A percentile compares a stretch with the other conserved stretches of the same genome.
phyloP scores from a whole-genome alignment of 495 filamentous ascomycete species.

The Penicillium crystallinum region DNA sequence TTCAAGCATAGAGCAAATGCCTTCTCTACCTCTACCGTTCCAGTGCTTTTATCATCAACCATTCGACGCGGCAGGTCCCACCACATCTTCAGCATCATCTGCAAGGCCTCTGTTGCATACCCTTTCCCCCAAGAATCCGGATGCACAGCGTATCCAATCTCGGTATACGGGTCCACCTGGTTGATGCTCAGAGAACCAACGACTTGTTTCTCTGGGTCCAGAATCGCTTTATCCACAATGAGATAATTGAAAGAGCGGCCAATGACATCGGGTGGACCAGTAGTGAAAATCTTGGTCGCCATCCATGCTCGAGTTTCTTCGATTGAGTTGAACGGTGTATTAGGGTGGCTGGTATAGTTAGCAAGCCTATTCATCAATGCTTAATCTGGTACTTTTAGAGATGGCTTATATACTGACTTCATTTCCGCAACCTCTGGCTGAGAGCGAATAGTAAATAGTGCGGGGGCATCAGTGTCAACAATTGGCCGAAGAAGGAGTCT shows the following conservation, averaged over 20 bases:
- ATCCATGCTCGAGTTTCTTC: conserved; percentile 20
- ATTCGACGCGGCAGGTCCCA: conserved; percentile 14
- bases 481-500: conserved; percentile 19
- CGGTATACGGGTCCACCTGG: conserved; percentile 15
- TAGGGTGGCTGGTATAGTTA: conserved; percentile 13
- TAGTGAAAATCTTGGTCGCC: conserved; percentile 12
- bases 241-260: conserved; percentile 19
- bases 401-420: conserved; percentile 10
- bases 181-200: conserved; percentile 24
- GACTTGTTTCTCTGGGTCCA: conserved; percentile 8
- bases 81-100: conserved; percentile 20
- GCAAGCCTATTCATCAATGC: not conserved
- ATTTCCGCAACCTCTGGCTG: conserved; percentile 17
- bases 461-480: conserved; percentile 8
- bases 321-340: conserved; percentile 17
- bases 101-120: conserved; percentile 29
- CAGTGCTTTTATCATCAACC: not conserved
- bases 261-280: conserved; percentile 13
- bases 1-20: conserved; percentile 22
- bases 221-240: conserved; percentile 19
- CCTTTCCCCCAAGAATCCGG: conserved; percentile 31
- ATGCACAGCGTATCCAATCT: conserved; percentile 30
- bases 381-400: not conserved
- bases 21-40: conserved; percentile 6
- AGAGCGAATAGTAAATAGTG: conserved; percentile 16